Evolutionary conservation across 1,284 basidiomycete species (phyloP).

Genomic region (Thelephora terrestris): DNA sequence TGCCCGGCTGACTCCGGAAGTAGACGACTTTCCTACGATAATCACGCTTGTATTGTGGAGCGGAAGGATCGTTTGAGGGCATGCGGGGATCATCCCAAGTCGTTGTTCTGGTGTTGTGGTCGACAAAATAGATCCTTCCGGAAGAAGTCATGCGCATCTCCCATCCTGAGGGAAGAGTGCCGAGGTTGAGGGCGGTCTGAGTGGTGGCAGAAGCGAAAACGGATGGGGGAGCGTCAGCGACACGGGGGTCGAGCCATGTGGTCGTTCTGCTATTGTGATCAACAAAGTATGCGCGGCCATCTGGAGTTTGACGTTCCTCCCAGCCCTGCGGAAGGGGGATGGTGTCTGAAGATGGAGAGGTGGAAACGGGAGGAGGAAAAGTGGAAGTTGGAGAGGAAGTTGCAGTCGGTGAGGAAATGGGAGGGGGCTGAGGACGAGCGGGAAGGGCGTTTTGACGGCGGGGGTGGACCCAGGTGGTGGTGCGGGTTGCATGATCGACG

Average conservation of each 20-base stretch:
- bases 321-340: conserved; percentile 70
- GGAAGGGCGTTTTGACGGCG: conserved; percentile 22
- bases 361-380: conserved; percentile 10
- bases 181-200: conserved; percentile 84
- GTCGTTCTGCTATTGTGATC: conserved; percentile 93
- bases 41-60: conserved; percentile 96
- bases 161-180: conserved; percentile 90
- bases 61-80: conserved; percentile 76
- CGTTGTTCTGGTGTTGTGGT: conserved; percentile 96
- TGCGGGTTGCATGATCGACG: conserved; percentile 88
- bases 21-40: conserved; percentile 95
- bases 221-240: conserved; percentile 53
- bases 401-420: conserved; percentile 41
- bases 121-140: conserved; percentile 92
- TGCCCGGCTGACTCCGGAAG: conserved; percentile 90
- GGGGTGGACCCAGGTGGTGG: conserved; percentile 86
- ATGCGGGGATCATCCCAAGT: conserved; percentile 85
- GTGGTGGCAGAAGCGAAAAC: background rate
- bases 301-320: conserved; percentile 94
- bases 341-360: conserved; percentile 60
- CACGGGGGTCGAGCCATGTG: conserved; percentile 91
- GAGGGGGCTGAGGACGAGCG: conserved; percentile 40
- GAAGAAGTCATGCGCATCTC: conserved; percentile 95
- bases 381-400: background rate
- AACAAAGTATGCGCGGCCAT: conserved; percentile 90